phyloP scores from a whole-genome alignment of 2,329 filamentous ascomycete species.

The Pyricularia pennisetigena region DNA sequence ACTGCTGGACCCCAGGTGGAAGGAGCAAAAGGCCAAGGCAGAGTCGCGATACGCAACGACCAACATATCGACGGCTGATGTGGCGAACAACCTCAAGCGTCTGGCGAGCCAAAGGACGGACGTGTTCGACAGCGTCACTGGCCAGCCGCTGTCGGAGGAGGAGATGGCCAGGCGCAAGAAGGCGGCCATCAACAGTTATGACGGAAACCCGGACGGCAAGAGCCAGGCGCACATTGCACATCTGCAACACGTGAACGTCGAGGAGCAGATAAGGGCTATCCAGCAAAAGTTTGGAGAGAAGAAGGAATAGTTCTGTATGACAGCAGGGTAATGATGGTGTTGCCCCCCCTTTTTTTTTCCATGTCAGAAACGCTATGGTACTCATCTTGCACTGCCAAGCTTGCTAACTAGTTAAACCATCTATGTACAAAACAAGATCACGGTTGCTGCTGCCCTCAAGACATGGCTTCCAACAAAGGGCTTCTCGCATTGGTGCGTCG shows the following conservation, averaged over 20 bases:
- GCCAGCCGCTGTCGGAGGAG: conserved; percentile 61
- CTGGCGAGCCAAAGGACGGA: conserved; percentile 81
- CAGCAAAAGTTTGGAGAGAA: conserved; percentile 42
- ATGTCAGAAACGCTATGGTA: neutral
- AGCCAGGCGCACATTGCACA: conserved; percentile 42
- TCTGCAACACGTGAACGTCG: conserved; percentile 64
- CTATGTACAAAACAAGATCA: neutral
- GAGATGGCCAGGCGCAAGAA: conserved; percentile 67
- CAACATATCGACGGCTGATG: conserved; percentile 76
- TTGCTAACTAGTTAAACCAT: neutral
- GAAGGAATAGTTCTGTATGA: conserved; percentile 12
- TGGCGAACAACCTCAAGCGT: conserved; percentile 92
- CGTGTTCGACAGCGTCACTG: conserved; percentile 69
- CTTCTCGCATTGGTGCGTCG: neutral
- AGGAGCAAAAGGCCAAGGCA: conserved; percentile 85
- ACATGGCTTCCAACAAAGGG: neutral
- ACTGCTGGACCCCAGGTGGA: conserved; percentile 87
- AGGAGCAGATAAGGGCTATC: conserved; percentile 69
- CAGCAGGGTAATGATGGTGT: neutral
- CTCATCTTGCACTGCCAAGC: neutral
- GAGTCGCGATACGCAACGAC: conserved; percentile 78
- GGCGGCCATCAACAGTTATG: conserved; percentile 54
- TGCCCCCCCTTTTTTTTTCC: neutral
- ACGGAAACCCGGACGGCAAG: conserved; percentile 53
- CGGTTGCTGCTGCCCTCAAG: neutral